These are phyloP conservation scores for Chlorella ohadii DNA, from an alignment of 139 green algal species.

Conservation along the genomic window DNA sequence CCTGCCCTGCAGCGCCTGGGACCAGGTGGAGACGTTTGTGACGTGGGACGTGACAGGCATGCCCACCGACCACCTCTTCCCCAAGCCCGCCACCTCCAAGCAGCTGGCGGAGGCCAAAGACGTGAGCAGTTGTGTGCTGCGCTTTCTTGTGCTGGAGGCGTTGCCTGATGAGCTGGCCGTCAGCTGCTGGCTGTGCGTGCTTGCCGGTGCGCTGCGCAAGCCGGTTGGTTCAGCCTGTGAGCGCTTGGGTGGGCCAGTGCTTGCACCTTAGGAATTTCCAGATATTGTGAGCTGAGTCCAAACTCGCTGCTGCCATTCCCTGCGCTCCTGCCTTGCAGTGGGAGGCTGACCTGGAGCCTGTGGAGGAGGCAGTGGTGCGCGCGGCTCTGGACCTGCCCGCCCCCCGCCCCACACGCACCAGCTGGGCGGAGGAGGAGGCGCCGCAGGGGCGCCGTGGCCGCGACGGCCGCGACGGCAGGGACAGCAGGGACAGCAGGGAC, in stretches of 20 bases:
- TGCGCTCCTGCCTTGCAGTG: not conserved
- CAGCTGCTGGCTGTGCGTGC: no score
- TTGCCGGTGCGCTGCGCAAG: no score
- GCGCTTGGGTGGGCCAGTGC: no score
- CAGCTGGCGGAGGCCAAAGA: not conserved
- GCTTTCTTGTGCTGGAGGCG: not conserved
- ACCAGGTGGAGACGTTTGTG: not conserved
- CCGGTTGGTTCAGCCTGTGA: no score
- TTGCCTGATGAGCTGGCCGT: no score
- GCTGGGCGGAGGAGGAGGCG: not conserved
- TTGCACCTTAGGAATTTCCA: no score
- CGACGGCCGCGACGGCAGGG: no score
- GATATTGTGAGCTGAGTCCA: no score
- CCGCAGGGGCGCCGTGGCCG: not conserved
- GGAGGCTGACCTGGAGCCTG: slow-evolving; percentile 1
- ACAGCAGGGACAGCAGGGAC: not conserved
- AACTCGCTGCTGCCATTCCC: no score
- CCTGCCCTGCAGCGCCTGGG: not conserved
- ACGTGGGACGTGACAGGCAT: not conserved
- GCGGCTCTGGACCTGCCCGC: not conserved
- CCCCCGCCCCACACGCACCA: not conserved
- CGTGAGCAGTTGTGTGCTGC: not conserved
- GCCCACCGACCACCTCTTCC: not conserved
- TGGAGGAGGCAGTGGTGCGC: not conserved
- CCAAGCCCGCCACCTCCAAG: not conserved